Conservation (phyloP, 192 early-diverging fungal species). For the Piromyces finnis region DNA sequence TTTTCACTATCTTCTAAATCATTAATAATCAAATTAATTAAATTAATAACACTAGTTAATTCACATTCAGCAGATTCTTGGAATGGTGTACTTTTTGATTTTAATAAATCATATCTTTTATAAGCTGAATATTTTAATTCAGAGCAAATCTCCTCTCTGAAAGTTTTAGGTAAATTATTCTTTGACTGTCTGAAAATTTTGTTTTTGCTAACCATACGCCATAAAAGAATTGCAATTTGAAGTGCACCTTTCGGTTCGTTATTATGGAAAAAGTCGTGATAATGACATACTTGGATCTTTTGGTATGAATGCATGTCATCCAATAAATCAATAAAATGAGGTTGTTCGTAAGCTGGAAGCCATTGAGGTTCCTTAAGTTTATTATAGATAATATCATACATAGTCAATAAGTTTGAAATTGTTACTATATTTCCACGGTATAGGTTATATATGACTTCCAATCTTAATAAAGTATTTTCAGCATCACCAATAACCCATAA, state of each 20-base stretch:
- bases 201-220: slow-evolving; percentile 29
- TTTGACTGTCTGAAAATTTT: slow-evolving; percentile 19
- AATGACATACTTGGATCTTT: slow-evolving; percentile 23
- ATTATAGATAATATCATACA: slow-evolving; percentile 9
- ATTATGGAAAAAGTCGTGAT: slow-evolving; percentile 34
- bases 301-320: slow-evolving; percentile 26
- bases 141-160: slow-evolving; percentile 14
- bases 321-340: slow-evolving; percentile 16
- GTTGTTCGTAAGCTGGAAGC: slow-evolving; percentile 7
- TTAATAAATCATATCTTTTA: slow-evolving; percentile 12
- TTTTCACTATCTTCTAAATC: slow-evolving; percentile 30
- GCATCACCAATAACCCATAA: slow-evolving; percentile 22
- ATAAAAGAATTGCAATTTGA: slow-evolving; percentile 24
- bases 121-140: slow-evolving; percentile 5
- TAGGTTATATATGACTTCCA: slow-evolving; percentile 17
- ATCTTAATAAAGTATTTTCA: slow-evolving; percentile 13
- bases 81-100: slow-evolving; percentile 16
- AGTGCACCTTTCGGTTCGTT: slow-evolving; percentile 24
- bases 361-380: neutral
- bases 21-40: slow-evolving; percentile 23
- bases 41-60: slow-evolving; percentile 17
- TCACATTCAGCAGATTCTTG: slow-evolving; percentile 6
- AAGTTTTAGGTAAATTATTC: slow-evolving; percentile 16
- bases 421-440: slow-evolving; percentile 15
- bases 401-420: slow-evolving; percentile 8